Evolutionary conservation across 2,329 filamentous ascomycete species (phyloP), one percentile per base, ranked within the genome.

Genomic region (Nemania abortiva): DNA sequence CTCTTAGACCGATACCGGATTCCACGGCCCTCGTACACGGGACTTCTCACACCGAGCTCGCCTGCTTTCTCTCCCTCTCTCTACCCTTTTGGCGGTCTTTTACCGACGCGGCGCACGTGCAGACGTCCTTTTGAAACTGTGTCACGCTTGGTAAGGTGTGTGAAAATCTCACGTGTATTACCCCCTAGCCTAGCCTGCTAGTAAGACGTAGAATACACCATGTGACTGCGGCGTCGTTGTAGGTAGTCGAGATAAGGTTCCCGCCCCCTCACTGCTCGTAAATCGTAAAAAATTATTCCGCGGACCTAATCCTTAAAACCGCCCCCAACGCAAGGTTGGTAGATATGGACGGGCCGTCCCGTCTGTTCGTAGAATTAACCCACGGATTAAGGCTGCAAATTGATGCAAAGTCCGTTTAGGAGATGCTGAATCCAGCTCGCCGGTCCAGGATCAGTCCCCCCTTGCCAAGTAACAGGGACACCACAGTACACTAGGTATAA

Each of bases 221-320:
- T 22, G 55, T 24, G 45, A 50, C 53, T 15, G 15, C 39, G 39
- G 37, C 31, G 47, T 47, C 6, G 50, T 49, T 64, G 11, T 37
- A 37, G 34, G 34, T 22, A 18, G 57, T 59, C 42, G 56, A 64
- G 68, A 54, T 68, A 62, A 68, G 57, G 52, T 70, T 65, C 22
- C 52, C 22, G 49, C 47, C n/a, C 50, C 24, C 37, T 45, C 39
- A 27, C 24, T 27, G 11, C 13, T 57, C 37, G 31, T 34, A 22
- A 56, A 49, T 27, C 24, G 24, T 27, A 27, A 27, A 27, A 27
- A 27, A 27, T 27, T 27, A 49, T 22, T 49, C 15, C 7, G 47
- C n/a, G 20, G 47, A 49, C 20, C 47, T 49, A 11, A 49, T 22
- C 20, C 47, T 2, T 9, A 22, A 49, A 49, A 18, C 7, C n/a